Evolutionary conservation across 495 filamentous ascomycete species (phyloP).

Genomic region (Penicillium samsonianum): DNA sequence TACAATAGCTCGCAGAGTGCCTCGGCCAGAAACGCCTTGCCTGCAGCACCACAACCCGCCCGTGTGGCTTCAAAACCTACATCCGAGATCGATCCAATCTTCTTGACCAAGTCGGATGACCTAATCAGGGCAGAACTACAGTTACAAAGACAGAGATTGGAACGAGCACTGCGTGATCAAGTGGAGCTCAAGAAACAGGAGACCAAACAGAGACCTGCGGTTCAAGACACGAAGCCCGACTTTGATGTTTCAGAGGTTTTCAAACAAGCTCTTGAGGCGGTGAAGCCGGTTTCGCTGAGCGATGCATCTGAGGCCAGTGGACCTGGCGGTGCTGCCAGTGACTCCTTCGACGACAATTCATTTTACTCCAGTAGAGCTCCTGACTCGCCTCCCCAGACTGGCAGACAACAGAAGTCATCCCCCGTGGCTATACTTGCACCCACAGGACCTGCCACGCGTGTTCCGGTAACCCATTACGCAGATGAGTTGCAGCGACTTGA

Average conservation of each 20-base stretch:
- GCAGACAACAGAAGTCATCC: constrained; percentile 34
- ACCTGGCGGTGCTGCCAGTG: constrained; percentile 56
- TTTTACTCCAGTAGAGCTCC: constrained; percentile 85
- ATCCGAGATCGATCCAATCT: constrained; percentile 70
- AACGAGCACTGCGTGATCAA: constrained; percentile 74
- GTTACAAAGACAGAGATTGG: constrained; percentile 76
- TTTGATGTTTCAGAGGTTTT: constrained; percentile 77
- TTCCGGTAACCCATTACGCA: constrained; percentile 36
- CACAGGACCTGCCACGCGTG: constrained; percentile 27
- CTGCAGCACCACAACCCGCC: constrained; percentile 34
- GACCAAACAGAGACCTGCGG: constrained; percentile 53
- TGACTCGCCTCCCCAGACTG: constrained; percentile 45
- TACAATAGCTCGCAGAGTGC: constrained; percentile 35
- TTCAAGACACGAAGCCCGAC: constrained; percentile 62
- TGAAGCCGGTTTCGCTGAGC: constrained; percentile 61
- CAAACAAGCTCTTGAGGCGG: constrained; percentile 68
- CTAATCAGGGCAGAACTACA: constrained; percentile 80
- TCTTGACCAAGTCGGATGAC: constrained; percentile 82
- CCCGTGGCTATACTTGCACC: constrained; percentile 29
- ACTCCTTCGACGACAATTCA: constrained; percentile 89
- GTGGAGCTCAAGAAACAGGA: constrained; percentile 64
- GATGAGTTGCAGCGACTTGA: constrained; percentile 53
- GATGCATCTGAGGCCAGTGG: constrained; percentile 53
- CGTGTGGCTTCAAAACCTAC: constrained; percentile 42
- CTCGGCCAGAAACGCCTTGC: constrained; percentile 29